Evolutionary conservation across 805 yeast genomes (phyloP), one percentile per base, ranked within the genome.

Genomic region (Brettanomyces naardenensis): DNA sequence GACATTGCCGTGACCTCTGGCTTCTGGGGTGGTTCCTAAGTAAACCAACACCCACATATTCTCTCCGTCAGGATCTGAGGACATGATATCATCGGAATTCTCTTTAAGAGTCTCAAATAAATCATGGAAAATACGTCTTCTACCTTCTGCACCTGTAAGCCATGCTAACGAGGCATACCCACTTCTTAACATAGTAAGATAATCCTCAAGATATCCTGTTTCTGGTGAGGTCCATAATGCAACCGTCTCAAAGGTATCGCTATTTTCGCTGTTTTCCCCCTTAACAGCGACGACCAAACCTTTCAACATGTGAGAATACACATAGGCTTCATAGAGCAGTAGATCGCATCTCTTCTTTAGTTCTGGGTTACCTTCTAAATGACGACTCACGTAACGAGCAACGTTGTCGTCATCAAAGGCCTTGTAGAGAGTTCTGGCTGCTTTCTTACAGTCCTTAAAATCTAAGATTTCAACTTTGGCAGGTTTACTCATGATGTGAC

Each of bases 1-100:
- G 9, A 64, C 73, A 47, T 74, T 73, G 15, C 80, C 80, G 48
- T 73, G 73, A 26, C 80, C 80, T 45, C 77, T 61, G 5, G 78
- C 75, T 14, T 52, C 49, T 13, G 64, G 64, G 5, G 62, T 51
- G 5, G 64, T 54, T 3, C 64, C 65, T 4, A 60, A 36, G 28
- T 60, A 60, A 17, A 60, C 64, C 32, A 60, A 48, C 6, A 60
- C 57, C 52, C 53, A 58, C 6, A 46, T 36, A 39, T 60, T 62
- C 14, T 45, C 47, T 20, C 35, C 18, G 15, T 45, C 31, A 4
- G 54, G 54, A 46, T 73, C 78, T n/a, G 52, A 58, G 5, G 54
- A 43, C 37, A 69, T 44, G 15, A 72, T 69, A n/a, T 70, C 54
- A 30, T 62, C 66, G 37, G 61, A 65, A 22, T 68, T 64, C 39